These are phyloP conservation scores for Ceratonia siliqua DNA, from an alignment of 306 rosid species.

Conservation along the genomic window DNA sequence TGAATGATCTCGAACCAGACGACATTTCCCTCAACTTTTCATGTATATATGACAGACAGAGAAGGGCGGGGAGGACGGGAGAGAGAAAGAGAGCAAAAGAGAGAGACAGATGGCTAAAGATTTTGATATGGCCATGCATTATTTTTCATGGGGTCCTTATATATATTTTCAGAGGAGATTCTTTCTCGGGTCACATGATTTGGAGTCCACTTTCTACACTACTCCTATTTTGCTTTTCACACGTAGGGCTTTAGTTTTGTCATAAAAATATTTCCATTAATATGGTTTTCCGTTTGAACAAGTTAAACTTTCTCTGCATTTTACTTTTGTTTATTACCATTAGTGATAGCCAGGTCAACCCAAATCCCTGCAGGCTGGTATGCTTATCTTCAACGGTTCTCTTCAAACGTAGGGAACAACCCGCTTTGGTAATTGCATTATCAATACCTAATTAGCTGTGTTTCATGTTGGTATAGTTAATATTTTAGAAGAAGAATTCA, in stretches of 20 bases:
- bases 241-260: constrained; percentile 19
- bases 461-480: constrained; percentile 2
- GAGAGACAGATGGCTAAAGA: constrained; percentile 27
- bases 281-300: neutral
- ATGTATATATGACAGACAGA: constrained; percentile 37
- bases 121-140: constrained; percentile 77
- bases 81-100: constrained; percentile 30
- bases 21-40: constrained; percentile 74
- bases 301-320: neutral
- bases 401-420: neutral
- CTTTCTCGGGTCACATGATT: constrained; percentile 54
- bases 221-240: constrained; percentile 52
- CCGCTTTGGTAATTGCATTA: neutral
- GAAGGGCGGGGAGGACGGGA: constrained; percentile 37
- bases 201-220: constrained; percentile 59
- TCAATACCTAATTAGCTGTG: constrained; percentile 20
- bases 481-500: neutral
- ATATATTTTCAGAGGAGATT: constrained; percentile 54
- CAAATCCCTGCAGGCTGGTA: neutral
- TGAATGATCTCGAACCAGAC: constrained; percentile 76
- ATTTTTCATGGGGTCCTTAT: constrained; percentile 58
- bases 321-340: neutral
- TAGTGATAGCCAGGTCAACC: constrained; percentile 23
- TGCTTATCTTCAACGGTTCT: neutral
- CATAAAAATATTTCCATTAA: neutral